Evolutionary conservation across 768 basidiomycete species (phyloP), one percentile per base, ranked within the genome.

Genomic region (Russula dissimulans): DNA sequence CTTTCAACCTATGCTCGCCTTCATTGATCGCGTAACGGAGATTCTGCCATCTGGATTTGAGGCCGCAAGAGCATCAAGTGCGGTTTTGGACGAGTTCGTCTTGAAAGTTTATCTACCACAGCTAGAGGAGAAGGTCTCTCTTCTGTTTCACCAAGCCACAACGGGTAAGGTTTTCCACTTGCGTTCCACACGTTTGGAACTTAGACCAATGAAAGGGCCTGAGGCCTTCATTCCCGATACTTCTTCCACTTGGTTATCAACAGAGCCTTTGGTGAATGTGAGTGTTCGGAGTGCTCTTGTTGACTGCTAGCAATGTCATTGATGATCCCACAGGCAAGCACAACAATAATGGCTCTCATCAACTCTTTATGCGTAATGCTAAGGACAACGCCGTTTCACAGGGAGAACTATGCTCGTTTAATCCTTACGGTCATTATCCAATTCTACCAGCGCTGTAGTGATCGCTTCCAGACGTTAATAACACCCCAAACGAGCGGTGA

Each of bases 371-470:
- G 93, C 67, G 79, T 83, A 8, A 95, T 97, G 92, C 81, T 97
- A 18, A 81, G 85, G 58, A 86, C 84, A 5, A 93, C 91, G 17
- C 94, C 95, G 0, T 98, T 98, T 74, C 95, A 97, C 69, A 81
- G 87, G 61, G 95, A 98, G 72, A 94, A 87, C 69, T 97, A 97
- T 70, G 86, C 91, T 17, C 83, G 92, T n/a, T 77, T 98, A 34
- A 95, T 98, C 59, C 81, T 98, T 36, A 86, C 89, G 15, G 88
- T 98, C 56, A 88, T 97, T 59, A 92, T 95, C 43, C 94, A 97
- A 71, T 97, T 95, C 69, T 97, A 97, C 67, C 92, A 97, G 69
- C 83, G 89, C 31, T 97, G 93, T 66, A 92, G 90, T 65, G 87
- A 93, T 67, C 80, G 85, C 42, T 97, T 91, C 70, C 87, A 92